Evolutionary conservation across 768 basidiomycete genomes (phyloP).

Genomic region (Daedaleopsis nitida): DNA sequence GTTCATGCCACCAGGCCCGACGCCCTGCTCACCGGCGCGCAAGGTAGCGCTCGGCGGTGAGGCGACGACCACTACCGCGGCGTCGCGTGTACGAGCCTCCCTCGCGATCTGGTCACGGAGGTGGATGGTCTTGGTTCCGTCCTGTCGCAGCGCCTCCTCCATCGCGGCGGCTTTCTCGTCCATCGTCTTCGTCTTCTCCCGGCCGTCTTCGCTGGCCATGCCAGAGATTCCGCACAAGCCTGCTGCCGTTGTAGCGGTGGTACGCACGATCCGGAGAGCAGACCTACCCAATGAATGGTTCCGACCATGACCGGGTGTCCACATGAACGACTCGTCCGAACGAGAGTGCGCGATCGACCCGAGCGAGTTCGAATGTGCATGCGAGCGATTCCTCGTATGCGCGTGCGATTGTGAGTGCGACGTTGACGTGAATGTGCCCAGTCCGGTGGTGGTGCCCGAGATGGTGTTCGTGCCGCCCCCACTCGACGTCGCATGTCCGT

Average conservation of each 20-base stretch:
- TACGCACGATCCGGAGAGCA: slow-evolving; percentile 35
- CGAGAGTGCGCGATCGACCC: slow-evolving; percentile 31
- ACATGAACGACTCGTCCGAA: slow-evolving; percentile 26
- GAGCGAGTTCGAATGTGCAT: slow-evolving; percentile 39
- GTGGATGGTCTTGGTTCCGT: slow-evolving; percentile 28
- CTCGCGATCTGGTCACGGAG: slow-evolving; percentile 23
- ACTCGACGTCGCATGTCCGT: slow-evolving; percentile 17
- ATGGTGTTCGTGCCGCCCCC: slow-evolving; percentile 22
- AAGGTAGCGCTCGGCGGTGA: slow-evolving; percentile 8
- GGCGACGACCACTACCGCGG: slow-evolving; percentile 19
- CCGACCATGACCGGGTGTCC: slow-evolving; percentile 34
- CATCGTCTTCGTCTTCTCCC: slow-evolving; percentile 3
- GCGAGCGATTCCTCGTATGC: slow-evolving; percentile 26
- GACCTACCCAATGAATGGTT: slow-evolving; percentile 41
- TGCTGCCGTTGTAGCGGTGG: slow-evolving; percentile 36
- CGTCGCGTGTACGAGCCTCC: slow-evolving; percentile 6
- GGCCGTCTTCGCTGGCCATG: slow-evolving; percentile 14
- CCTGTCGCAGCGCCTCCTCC: slow-evolving; percentile 25
- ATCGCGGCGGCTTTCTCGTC: slow-evolving; percentile 24
- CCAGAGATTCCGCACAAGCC: slow-evolving; percentile 25
- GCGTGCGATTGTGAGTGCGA: slow-evolving; percentile 22
- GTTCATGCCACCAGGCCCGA: slow-evolving; percentile 11
- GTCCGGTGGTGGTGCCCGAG: slow-evolving; percentile 18
- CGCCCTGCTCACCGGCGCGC: not conserved
- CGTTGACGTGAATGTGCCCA: slow-evolving; percentile 26